Evolutionary conservation across 2,329 filamentous ascomycete species (phyloP).

Genomic region (Venturia carpophila): DNA sequence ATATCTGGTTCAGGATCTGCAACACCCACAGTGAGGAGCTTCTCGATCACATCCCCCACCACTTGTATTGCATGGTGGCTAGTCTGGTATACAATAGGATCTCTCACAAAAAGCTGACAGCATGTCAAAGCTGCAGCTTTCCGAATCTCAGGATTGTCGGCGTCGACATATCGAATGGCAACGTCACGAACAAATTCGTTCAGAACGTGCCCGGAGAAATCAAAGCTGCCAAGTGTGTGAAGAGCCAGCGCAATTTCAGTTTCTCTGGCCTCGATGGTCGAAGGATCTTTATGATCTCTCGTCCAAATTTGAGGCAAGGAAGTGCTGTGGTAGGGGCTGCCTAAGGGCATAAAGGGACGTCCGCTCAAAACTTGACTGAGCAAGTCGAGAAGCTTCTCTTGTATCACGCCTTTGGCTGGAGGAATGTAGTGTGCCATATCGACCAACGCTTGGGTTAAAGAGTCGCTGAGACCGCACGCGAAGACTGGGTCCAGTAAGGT

Average conservation of each 20-base stretch:
- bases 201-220: constrained; percentile 79
- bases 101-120: constrained; percentile 92
- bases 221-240: constrained; percentile 94
- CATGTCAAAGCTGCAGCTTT: constrained; percentile 94
- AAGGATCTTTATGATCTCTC: constrained; percentile 77
- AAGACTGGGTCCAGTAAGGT: constrained; percentile 93
- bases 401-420: constrained; percentile 84
- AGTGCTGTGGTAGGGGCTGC: constrained; percentile 81
- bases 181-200: constrained; percentile 99
- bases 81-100: constrained; percentile 96
- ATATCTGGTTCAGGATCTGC: constrained; percentile 86
- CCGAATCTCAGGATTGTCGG: constrained; percentile 85
- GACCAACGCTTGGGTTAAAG: constrained; percentile 87
- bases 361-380: constrained; percentile 89
- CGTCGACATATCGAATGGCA: constrained; percentile 95
- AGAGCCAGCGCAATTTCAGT: constrained; percentile 86
- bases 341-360: constrained; percentile 83
- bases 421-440: constrained; percentile 99
- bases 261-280: constrained; percentile 71
- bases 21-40: constrained; percentile 86
- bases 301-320: constrained; percentile 73
- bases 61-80: constrained; percentile 96
- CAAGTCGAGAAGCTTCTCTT: constrained; percentile 89
- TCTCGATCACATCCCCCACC: constrained; percentile 96
- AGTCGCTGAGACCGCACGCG: constrained; percentile 86